Conservation (phyloP, 352 stramenopile species). For the Phytopythium boreale region DNA sequence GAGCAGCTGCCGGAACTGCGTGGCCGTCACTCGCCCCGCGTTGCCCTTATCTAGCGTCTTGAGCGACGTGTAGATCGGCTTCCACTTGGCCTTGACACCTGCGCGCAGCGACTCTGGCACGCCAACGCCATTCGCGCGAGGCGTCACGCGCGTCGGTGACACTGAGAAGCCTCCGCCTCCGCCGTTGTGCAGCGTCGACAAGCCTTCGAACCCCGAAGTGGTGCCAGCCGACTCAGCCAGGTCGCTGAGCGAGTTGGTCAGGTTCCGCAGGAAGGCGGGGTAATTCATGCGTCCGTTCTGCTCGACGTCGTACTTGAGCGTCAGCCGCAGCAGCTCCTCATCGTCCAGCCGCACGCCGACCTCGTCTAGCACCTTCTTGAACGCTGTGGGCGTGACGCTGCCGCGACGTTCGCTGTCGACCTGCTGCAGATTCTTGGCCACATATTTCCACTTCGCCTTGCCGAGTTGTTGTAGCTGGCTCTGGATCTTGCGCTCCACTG, state of each 20-base stretch:
- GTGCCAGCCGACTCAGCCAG: slow-evolving; percentile 1
- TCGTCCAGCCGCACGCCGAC: slow-evolving; percentile 47
- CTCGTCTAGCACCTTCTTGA: slow-evolving; percentile 64
- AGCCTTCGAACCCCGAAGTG: not conserved
- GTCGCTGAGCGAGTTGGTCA: slow-evolving; percentile 57
- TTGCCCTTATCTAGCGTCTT: slow-evolving; percentile 62
- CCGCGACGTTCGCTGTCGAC: slow-evolving; percentile 56
- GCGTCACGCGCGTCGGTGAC: slow-evolving; percentile 5
- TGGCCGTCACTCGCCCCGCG: slow-evolving; percentile 41
- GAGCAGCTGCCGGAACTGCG: slow-evolving; percentile 72
- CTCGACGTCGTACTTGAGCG: slow-evolving; percentile 75
- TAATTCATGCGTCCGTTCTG: slow-evolving; percentile 71
- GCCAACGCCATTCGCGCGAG: not conserved
- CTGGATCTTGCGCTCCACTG: slow-evolving; percentile 65
- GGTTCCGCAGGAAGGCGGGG: slow-evolving; percentile 53
- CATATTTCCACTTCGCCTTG: slow-evolving; percentile 55
- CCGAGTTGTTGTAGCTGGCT: slow-evolving; percentile 42
- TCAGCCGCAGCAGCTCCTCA: slow-evolving; percentile 62
- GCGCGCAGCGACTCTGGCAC: slow-evolving; percentile 45
- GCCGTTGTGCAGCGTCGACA: not conserved
- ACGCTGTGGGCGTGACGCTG: slow-evolving; percentile 36
- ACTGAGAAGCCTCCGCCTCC: not conserved
- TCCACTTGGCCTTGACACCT: slow-evolving; percentile 66
- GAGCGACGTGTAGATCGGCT: slow-evolving; percentile 64
- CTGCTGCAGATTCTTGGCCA: slow-evolving; percentile 55